Conservation (phyloP, 2,329 filamentous ascomycete genomes). For the Apiospora arundinis region DNA sequence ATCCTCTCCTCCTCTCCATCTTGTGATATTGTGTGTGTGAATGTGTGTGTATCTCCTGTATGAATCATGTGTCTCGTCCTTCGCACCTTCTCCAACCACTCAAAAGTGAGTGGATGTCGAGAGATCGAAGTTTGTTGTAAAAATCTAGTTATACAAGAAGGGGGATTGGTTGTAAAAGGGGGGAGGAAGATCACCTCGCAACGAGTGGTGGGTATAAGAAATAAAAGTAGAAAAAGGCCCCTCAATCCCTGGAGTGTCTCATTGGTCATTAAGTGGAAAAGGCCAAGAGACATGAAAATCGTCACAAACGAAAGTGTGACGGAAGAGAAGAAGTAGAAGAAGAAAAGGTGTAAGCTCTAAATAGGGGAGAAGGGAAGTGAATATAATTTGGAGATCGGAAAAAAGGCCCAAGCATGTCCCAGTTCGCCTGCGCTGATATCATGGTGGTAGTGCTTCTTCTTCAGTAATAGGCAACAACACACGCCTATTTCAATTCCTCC, state of each 20-base stretch:
- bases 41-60: slow-evolving; percentile 16
- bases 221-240: background rate
- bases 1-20: background rate
- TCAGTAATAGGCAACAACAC: background rate
- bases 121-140: background rate
- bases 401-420: slow-evolving; percentile 13
- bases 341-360: slow-evolving; percentile 11
- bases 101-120: background rate
- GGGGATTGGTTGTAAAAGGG: background rate
- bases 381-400: slow-evolving; percentile 3
- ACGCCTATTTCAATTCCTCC: slow-evolving; percentile 3
- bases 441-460: slow-evolving; percentile 14
- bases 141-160: slow-evolving; percentile 19
- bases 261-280: slow-evolving; percentile 1
- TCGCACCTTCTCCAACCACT: background rate
- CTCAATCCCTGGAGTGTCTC: background rate
- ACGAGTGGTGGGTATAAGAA: slow-evolving; percentile 14
- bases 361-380: slow-evolving; percentile 3
- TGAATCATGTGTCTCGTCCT: slow-evolving; percentile 14
- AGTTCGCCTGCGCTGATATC: slow-evolving; percentile 11
- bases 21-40: slow-evolving; percentile 1
- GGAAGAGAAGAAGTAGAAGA: background rate
- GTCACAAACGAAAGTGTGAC: slow-evolving; percentile 10
- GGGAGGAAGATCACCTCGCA: background rate
- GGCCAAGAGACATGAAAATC: background rate